phyloP scores from a whole-genome alignment of 441 rosid species.

The Gossypium davidsonii region DNA sequence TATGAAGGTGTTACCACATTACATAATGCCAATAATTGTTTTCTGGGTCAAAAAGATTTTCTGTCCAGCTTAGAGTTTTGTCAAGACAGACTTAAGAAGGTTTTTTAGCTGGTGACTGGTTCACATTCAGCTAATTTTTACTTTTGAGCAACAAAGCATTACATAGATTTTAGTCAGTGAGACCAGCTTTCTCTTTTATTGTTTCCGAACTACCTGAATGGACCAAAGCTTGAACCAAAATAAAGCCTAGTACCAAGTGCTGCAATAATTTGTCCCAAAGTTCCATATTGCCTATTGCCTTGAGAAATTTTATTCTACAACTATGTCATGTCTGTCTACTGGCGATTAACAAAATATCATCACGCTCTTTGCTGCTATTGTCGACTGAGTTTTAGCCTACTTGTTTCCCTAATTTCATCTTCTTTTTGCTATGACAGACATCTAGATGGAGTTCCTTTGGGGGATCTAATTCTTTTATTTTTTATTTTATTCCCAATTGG shows the following conservation, averaged over 20 bases:
- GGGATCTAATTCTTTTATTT: neutral
- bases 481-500: neutral
- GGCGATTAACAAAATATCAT: neutral
- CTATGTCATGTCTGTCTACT: neutral
- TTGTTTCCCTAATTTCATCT: neutral
- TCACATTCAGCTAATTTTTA: neutral
- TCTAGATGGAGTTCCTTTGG: neutral
- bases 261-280: neutral
- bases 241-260: neutral
- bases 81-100: neutral
- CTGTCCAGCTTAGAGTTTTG: neutral
- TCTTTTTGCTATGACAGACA: neutral
- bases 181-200: neutral
- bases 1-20: slow-evolving; percentile 50
- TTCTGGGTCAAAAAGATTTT: neutral
- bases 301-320: neutral
- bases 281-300: neutral
- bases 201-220: neutral
- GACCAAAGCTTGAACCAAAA: neutral
- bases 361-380: neutral
- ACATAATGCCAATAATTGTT: neutral
- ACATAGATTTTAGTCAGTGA: neutral
- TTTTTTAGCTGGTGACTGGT: neutral
- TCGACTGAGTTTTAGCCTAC: neutral
- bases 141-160: neutral